Evolutionary conservation across 768 basidiomycete species (phyloP).

Genomic region (Neoboletus subvelutipes): DNA sequence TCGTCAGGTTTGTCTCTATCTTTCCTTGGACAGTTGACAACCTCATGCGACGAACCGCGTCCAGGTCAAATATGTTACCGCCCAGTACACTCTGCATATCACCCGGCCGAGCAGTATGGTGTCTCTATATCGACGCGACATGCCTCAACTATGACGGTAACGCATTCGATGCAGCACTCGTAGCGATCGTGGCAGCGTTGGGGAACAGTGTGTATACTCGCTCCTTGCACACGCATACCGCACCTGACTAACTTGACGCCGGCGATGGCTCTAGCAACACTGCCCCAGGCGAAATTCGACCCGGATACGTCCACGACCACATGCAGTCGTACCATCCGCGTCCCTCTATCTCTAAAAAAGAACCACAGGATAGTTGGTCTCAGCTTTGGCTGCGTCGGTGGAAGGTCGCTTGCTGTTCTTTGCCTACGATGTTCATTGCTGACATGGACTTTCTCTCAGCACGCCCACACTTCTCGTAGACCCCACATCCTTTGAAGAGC

Average conservation of each 20-base stretch:
- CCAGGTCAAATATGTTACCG: constrained; percentile 65
- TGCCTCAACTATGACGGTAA: constrained; percentile 99
- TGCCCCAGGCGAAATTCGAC: constrained; percentile 73
- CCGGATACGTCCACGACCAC: constrained; percentile 61
- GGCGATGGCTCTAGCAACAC: constrained; percentile 43
- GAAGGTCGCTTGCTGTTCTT: constrained; percentile 10
- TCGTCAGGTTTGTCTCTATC: constrained; percentile 56
- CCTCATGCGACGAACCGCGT: not conserved
- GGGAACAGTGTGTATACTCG: constrained; percentile 65
- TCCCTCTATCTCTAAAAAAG: constrained; percentile 46
- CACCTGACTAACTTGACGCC: not conserved
- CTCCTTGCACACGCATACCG: constrained; percentile 40
- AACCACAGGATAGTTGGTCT: constrained; percentile 19
- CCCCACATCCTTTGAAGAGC: constrained; percentile 89
- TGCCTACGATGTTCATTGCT: not conserved
- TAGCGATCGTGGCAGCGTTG: constrained; percentile 87
- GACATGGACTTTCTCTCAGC: constrained; percentile 7
- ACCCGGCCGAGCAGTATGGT: constrained; percentile 81
- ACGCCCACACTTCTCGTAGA: constrained; percentile 67
- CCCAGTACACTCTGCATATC: constrained; percentile 76
- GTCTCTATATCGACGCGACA: constrained; percentile 90
- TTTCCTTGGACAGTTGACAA: not conserved
- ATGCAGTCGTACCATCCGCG: constrained; percentile 52
- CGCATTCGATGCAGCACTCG: constrained; percentile 83
- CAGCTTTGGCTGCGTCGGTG: constrained; percentile 27